A percentile compares a stretch with the other conserved stretches of the same genome.
phyloP scores from a whole-genome alignment of 2,329 filamentous ascomycete genomes.

The Penicillium crustosum region DNA sequence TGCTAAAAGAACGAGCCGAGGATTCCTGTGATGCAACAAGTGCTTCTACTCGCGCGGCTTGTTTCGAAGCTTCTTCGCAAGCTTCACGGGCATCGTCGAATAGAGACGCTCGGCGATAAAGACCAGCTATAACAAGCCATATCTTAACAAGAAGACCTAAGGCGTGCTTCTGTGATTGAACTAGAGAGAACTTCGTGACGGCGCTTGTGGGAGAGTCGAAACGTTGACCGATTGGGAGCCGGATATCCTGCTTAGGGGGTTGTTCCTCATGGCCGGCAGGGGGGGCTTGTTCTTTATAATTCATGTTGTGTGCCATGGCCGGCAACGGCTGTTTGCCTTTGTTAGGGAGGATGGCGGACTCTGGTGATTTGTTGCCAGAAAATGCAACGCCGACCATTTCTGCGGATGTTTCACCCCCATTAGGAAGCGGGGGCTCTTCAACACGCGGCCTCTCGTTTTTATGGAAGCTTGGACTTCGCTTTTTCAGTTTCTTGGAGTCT shows the following conservation, averaged over 20 bases:
- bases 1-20: conserved; percentile 61
- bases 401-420: conserved; percentile 23
- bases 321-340: conserved; percentile 36
- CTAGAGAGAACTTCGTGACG: conserved; percentile 51
- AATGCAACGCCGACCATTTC: conserved; percentile 32
- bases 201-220: conserved; percentile 43
- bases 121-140: conserved; percentile 85
- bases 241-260: conserved; percentile 43
- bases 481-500: conserved; percentile 37
- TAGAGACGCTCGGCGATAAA: conserved; percentile 81
- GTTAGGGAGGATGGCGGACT: conserved; percentile 21
- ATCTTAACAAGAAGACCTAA: conserved; percentile 68
- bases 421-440: conserved; percentile 25
- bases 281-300: conserved; percentile 34
- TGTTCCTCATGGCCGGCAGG: conserved; percentile 45
- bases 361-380: conserved; percentile 25
- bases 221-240: conserved; percentile 37
- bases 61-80: conserved; percentile 74
- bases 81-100: conserved; percentile 78
- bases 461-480: conserved; percentile 34
- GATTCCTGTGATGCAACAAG: conserved; percentile 64
- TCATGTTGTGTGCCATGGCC: conserved; percentile 40
- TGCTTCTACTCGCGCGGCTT: conserved; percentile 69
- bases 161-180: conserved; percentile 56
- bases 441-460: conserved; percentile 25